phyloP scores from a whole-genome alignment of 2,329 filamentous ascomycete species.

The Curvularia sp. region DNA sequence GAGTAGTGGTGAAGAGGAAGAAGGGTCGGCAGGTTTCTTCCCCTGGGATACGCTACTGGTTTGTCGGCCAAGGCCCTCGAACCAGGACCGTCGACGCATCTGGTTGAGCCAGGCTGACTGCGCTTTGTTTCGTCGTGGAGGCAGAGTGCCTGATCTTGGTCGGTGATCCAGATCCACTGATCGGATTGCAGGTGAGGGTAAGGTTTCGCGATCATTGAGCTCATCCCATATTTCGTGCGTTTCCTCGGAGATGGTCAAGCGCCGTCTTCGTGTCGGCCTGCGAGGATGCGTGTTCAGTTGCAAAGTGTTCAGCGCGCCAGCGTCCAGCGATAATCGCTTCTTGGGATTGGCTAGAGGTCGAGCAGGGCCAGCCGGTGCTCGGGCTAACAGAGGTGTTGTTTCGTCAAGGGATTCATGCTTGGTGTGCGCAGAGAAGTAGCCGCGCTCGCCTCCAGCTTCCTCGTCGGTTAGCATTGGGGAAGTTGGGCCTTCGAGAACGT shows the following conservation, averaged over 20 bases:
- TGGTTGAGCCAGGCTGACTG: conserved; percentile 45
- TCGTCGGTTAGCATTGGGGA: conserved; percentile 41
- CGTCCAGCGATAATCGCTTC: conserved; percentile 34
- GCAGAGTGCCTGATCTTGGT: conserved; percentile 46
- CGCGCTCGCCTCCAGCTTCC: conserved; percentile 39
- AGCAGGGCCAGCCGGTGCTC: conserved; percentile 45
- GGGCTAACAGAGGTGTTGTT: conserved; percentile 47
- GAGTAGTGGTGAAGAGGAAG: conserved; percentile 32
- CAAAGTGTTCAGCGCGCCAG: conserved; percentile 29
- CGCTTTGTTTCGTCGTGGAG: conserved; percentile 38
- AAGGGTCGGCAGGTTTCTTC: conserved; percentile 37
- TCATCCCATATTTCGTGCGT: conserved; percentile 87
- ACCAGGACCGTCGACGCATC: conserved; percentile 49
- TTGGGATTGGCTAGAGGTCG: conserved; percentile 32
- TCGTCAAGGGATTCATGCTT: conserved; percentile 39
- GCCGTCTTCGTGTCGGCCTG: conserved; percentile 39
- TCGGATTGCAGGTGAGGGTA: conserved; percentile 39
- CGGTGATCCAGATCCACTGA: conserved; percentile 43
- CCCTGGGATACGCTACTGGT: conserved; percentile 39
- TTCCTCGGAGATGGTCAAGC: conserved; percentile 67
- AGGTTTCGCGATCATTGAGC: conserved; percentile 68
- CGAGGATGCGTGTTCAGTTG: conserved; percentile 35
- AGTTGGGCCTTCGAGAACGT: conserved; percentile 61
- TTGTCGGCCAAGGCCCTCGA: conserved; percentile 38
- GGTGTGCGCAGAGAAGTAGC: conserved; percentile 25